Evolutionary conservation across 176 grass and related monocot species (phyloP).

Genomic region (Coix lacrymajobi): DNA sequence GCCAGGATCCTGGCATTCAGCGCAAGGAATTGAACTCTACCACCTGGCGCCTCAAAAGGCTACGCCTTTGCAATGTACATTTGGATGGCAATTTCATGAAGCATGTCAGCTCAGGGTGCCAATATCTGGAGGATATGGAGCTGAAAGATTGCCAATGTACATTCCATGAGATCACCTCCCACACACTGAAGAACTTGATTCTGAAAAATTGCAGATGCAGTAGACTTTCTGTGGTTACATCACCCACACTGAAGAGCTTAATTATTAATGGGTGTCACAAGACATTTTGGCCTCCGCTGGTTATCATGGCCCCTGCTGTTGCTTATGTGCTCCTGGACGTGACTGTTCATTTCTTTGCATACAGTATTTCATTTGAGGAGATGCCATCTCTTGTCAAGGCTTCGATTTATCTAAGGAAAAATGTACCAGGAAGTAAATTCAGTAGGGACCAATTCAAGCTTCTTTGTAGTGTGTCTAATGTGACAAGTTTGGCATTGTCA

Average conservation of each 20-base stretch:
- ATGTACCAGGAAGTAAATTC: too few species aligned
- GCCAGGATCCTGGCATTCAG: not conserved
- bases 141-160: not conserved
- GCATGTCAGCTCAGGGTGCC: not conserved
- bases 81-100: not conserved
- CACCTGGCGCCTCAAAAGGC: not conserved
- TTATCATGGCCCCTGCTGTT: not conserved
- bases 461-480: not conserved
- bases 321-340: not conserved
- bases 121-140: not conserved
- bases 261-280: not conserved
- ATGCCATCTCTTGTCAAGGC: not conserved
- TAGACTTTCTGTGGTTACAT: not conserved
- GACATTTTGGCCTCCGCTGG: not conserved
- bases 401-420: not conserved
- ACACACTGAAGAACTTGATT: not conserved
- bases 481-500: not conserved
- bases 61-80: not conserved
- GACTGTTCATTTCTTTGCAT: rapidly evolving
- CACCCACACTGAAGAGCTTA: not conserved
- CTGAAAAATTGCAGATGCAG: not conserved
- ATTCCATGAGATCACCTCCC: not conserved
- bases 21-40: not conserved
- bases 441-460: not conserved
- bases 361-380: not conserved